Conservation (phyloP, 805 yeast species). For the Saccharomyces cerevisiae region DNA sequence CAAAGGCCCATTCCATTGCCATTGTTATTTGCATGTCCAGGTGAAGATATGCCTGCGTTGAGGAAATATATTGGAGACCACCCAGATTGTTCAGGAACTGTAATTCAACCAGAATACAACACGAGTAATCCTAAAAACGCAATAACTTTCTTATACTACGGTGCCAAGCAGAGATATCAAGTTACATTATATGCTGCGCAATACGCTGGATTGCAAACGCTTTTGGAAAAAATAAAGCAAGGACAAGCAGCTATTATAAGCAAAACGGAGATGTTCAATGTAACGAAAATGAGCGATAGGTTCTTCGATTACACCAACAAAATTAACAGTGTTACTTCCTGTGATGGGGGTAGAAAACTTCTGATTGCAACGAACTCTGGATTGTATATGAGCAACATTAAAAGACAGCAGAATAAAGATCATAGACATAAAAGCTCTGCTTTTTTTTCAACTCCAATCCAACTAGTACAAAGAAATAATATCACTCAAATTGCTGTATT, state of each 20-base stretch:
- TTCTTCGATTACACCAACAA: constrained; percentile 67
- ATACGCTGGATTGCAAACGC: constrained; percentile 58
- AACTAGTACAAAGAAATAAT: constrained; percentile 63
- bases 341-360: constrained; percentile 87
- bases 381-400: constrained; percentile 67
- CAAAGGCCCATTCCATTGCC: constrained; percentile 84
- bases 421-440: constrained; percentile 40
- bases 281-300: constrained; percentile 64
- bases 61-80: constrained; percentile 32
- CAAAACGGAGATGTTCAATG: constrained; percentile 70
- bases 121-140: constrained; percentile 26
- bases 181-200: constrained; percentile 38
- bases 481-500: constrained; percentile 85
- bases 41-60: constrained; percentile 68
- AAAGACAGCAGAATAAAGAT: constrained; percentile 23
- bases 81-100: constrained; percentile 28
- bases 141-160: constrained; percentile 29
- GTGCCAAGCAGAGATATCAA: constrained; percentile 35
- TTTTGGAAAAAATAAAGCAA: constrained; percentile 67
- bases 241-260: constrained; percentile 71
- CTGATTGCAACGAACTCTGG: constrained; percentile 90
- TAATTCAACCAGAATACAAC: constrained; percentile 20
- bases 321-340: constrained; percentile 86
- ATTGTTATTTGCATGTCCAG: constrained; percentile 60
- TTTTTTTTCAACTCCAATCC: constrained; percentile 62